Evolutionary conservation across 176 grass and related monocot species (phyloP).

Genomic region (Oryza meyeriana): DNA sequence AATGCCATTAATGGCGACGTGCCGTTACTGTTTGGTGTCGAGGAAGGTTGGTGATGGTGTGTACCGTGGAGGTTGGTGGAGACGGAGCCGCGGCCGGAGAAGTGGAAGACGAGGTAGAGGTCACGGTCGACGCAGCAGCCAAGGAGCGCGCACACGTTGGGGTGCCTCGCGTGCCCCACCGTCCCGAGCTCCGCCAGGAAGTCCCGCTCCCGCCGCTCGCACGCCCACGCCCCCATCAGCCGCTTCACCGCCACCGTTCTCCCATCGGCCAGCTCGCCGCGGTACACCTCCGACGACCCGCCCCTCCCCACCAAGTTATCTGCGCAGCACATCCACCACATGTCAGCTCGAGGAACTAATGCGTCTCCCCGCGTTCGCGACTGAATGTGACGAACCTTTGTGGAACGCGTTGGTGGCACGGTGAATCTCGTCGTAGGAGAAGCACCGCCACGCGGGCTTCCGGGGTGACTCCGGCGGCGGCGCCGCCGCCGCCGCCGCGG

Average conservation of each 20-base stretch:
- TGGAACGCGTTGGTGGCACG: constrained; percentile 55
- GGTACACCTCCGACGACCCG: constrained; percentile 90
- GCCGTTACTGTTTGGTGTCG: too few species aligned
- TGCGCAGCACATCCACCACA: background rate
- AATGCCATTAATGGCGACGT: background rate
- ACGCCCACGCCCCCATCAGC: constrained; percentile 48
- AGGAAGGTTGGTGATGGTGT: background rate
- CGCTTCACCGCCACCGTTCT: constrained; percentile 77
- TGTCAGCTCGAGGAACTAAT: background rate
- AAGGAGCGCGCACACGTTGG: constrained; percentile 73
- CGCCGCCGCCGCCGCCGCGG: background rate
- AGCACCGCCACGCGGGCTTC: constrained; percentile 62
- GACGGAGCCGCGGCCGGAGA: constrained; percentile 80
- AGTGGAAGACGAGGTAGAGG: constrained; percentile 77
- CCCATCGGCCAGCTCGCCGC: constrained; percentile 56
- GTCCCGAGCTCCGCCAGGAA: constrained; percentile 87
- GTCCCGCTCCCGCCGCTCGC: constrained; percentile 83
- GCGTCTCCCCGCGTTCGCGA: too few species aligned
- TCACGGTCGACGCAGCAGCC: constrained; percentile 87
- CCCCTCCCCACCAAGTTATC: constrained; percentile 85
- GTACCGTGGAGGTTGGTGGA: constrained; percentile 68
- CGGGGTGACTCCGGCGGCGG: constrained; percentile 3
- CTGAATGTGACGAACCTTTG: background rate
- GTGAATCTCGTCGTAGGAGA: constrained; percentile 67
- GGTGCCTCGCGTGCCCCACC: constrained; percentile 70